phyloP scores from a whole-genome alignment of 768 basidiomycete genomes.

The Amanita fuliginea region DNA sequence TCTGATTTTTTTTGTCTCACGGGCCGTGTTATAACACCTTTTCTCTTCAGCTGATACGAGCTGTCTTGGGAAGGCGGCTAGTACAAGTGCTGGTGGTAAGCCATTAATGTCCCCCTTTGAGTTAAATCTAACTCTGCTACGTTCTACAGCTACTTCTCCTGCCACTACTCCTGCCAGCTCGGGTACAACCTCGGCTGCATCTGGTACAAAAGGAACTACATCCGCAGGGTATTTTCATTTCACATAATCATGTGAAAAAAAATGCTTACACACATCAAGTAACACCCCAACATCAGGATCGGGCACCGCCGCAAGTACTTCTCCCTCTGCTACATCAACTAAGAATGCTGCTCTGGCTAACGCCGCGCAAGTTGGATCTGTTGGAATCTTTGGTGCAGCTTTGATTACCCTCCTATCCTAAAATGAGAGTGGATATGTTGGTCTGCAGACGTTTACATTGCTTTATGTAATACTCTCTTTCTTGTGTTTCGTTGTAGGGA shows the following conservation, averaged over 20 bases:
- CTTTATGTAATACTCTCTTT: slow-evolving; percentile 6
- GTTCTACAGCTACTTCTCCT: slow-evolving; percentile 5
- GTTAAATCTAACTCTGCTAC: slow-evolving; percentile 8
- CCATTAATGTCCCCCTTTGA: background rate
- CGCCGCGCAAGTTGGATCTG: slow-evolving; percentile 25
- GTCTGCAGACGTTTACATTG: background rate
- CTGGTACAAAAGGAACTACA: background rate
- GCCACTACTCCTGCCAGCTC: slow-evolving; percentile 9
- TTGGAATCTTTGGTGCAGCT: slow-evolving; percentile 31
- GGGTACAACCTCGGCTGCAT: background rate
- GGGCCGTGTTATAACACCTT: slow-evolving; percentile 3
- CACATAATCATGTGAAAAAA: background rate
- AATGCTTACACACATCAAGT: background rate
- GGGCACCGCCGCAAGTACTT: background rate
- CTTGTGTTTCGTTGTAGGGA: background rate
- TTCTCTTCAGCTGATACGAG: slow-evolving; percentile 16
- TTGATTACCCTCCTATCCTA: slow-evolving; percentile 31
- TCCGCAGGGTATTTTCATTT: background rate
- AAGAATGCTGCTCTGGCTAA: slow-evolving; percentile 20
- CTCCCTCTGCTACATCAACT: slow-evolving; percentile 11
- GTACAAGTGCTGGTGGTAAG: slow-evolving; percentile 7
- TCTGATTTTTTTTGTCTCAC: background rate
- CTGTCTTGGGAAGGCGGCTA: slow-evolving; percentile 9
- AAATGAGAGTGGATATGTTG: slow-evolving; percentile 11
- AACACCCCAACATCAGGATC: background rate